Conservation (phyloP, 306 rosid species). For the Urtica urens region DNA sequence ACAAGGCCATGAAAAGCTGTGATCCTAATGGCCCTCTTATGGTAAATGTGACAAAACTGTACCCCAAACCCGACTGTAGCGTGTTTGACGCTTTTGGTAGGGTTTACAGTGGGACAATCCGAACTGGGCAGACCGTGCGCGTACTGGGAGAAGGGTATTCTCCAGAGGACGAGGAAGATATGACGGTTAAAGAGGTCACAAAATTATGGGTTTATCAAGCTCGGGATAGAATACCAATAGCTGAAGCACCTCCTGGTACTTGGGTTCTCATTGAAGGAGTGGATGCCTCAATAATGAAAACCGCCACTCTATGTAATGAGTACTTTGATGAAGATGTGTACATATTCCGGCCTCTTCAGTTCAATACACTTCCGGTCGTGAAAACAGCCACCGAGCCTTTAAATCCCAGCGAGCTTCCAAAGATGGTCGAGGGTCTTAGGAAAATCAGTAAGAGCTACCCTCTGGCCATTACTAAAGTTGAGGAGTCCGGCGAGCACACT, state of each 20-base stretch:
- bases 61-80: conserved; percentile 96
- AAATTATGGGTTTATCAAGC: conserved; percentile 96
- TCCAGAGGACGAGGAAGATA: conserved; percentile 96
- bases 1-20: conserved; percentile 78
- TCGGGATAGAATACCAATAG: conserved; percentile 83
- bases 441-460: conserved; percentile 99
- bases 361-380: conserved; percentile 92
- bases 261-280: conserved; percentile 99
- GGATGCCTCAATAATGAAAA: conserved; percentile 98
- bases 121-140: conserved; percentile 86
- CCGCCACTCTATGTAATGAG: conserved; percentile 79
- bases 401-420: conserved; percentile 95
- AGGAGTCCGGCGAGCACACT: conserved; percentile 98
- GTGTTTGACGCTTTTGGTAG: conserved; percentile 98
- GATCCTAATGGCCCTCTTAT: conserved; percentile 79
- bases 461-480: conserved; percentile 90
- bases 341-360: conserved; percentile 88
- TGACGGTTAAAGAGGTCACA: conserved; percentile 92
- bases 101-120: conserved; percentile 87
- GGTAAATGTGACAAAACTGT: conserved; percentile 86
- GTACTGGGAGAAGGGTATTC: conserved; percentile 98
- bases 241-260: conserved; percentile 93
- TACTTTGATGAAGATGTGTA: conserved; percentile 77
- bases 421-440: conserved; percentile 98
- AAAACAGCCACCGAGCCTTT: conserved; percentile 97